Percentiles rank a stretch among this genome's conserved stretches.
Conservation (phyloP, 495 filamentous ascomycete species). For the Penicillium psychrofluorescens region DNA sequence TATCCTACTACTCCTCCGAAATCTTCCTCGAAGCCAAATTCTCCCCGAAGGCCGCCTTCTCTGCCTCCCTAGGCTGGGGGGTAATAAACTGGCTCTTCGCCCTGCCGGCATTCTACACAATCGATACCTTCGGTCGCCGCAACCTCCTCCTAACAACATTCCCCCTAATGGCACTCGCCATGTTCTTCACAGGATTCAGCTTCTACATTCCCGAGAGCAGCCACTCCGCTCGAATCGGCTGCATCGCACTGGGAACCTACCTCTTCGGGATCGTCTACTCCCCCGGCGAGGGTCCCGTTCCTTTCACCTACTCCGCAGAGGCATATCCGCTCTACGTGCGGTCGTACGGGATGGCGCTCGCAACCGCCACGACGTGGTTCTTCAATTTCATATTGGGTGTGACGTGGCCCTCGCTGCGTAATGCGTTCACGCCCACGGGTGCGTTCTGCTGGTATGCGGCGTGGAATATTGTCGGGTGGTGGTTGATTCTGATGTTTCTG, state of each 20-base stretch:
- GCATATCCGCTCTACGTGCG: slow-evolving; percentile 73
- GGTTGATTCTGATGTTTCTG: slow-evolving; percentile 42
- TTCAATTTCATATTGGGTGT: slow-evolving; percentile 29
- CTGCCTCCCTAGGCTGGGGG: slow-evolving; percentile 66
- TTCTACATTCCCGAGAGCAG: slow-evolving; percentile 59
- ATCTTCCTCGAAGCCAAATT: slow-evolving; percentile 49
- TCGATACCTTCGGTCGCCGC: slow-evolving; percentile 76
- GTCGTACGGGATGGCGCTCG: slow-evolving; percentile 58
- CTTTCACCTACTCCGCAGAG: slow-evolving; percentile 79
- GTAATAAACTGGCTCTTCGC: slow-evolving; percentile 77
- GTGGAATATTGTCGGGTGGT: slow-evolving; percentile 42
- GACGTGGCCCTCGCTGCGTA: slow-evolving; percentile 55
- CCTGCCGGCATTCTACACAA: slow-evolving; percentile 71
- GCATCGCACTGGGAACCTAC: slow-evolving; percentile 64
- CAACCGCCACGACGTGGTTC: slow-evolving; percentile 64
- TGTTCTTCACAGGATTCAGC: slow-evolving; percentile 75
- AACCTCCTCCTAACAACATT: slow-evolving; percentile 73
- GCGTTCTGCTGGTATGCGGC: slow-evolving; percentile 52
- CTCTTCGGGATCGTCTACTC: slow-evolving; percentile 71
- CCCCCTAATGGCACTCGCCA: slow-evolving; percentile 63
- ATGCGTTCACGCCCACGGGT: slow-evolving; percentile 39
- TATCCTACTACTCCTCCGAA: slow-evolving; percentile 48
- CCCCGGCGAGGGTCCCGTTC: slow-evolving; percentile 74
- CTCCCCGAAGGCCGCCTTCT: slow-evolving; percentile 46
- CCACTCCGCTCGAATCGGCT: slow-evolving; percentile 42